phyloP scores from a whole-genome alignment of 2,329 filamentous ascomycete species.

The Penicillium sp. region DNA sequence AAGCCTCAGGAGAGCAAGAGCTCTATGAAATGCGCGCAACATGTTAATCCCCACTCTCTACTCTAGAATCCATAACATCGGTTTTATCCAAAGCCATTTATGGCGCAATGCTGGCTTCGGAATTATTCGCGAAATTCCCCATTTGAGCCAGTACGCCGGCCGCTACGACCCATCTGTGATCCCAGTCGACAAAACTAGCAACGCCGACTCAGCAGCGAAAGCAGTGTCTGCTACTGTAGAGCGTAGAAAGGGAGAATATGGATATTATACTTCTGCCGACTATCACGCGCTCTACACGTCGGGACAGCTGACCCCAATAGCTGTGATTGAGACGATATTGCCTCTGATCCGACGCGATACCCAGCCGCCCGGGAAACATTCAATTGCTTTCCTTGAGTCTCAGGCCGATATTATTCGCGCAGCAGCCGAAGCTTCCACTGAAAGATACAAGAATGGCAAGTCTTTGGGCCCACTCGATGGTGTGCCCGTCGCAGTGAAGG shows the following conservation, averaged over 20 bases:
- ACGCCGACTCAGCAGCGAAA: constrained; percentile 19
- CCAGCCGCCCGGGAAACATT: constrained; percentile 59
- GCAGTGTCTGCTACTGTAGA: constrained; percentile 29
- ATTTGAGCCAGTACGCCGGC: constrained; percentile 55
- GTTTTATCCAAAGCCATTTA: constrained; percentile 61
- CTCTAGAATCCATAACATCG: constrained; percentile 57
- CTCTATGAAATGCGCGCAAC: constrained; percentile 1
- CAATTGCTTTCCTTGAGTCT: constrained; percentile 69
- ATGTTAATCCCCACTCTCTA: constrained; percentile 2
- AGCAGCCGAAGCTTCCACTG: constrained; percentile 70
- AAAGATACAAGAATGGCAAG: constrained; percentile 66
- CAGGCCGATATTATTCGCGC: constrained; percentile 62
- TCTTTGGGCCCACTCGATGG: constrained; percentile 73
- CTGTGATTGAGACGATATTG: constrained; percentile 69
- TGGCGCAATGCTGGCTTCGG: constrained; percentile 71
- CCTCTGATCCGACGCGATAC: constrained; percentile 65
- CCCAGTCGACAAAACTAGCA: constrained; percentile 34
- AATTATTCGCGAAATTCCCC: constrained; percentile 54
- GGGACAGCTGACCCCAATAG: constrained; percentile 67
- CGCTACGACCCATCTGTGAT: constrained; percentile 60
- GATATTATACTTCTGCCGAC: constrained; percentile 70
- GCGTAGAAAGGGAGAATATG: constrained; percentile 36
- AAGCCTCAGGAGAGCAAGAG: constrained; percentile 31
- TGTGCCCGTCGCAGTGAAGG: constrained; percentile 79
- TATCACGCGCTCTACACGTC: constrained; percentile 73